Base-by-base conservation (phyloP, 441 rosid genomes). In the Gossypium lobatum region DNA sequence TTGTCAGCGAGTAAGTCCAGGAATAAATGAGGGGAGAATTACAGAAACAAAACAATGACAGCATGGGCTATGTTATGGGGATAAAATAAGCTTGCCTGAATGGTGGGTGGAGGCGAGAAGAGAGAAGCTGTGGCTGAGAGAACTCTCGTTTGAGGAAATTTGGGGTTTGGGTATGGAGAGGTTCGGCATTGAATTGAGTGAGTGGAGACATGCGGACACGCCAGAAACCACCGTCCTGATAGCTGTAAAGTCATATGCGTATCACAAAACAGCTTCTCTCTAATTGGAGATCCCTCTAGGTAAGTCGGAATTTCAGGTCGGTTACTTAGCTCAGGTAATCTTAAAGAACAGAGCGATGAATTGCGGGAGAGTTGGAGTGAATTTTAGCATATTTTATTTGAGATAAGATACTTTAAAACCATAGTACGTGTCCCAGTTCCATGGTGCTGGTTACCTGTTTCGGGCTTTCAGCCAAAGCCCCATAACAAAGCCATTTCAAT, bases 1-100 rank as follows among this genome's bases (percentile, higher is more conserved):
- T 66, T 13, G 58, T 25, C 42, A 8, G 11, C 4, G 57, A 65
- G 20, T 18, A 39, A 20, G 31, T 45, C 8, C 23, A 6, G 20
- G 20, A 65, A 66, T 14, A 46, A 46, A 23, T 21, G 14, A 65
- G 13, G 63, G 6, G 16, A 25, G 16, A 59, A 11, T 25, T 13
- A 14, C 16, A 48, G n/a, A 4, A 48, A 25, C n/a, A 46, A 46
- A 3, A 7, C 23, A 23, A 46, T 3, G 6, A 8, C 50, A 67
- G 2, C 39, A 14, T 0, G 45, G 42, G 20, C 52, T 45, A 54
- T 11, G 75, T 21, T 48, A 60, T 13, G 14, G 55, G 50, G 4
- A 14, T 13, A 14, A n/a, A 57, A 58, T 18, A 62, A 53, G 2
- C 71, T 85, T 87, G 81, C 95, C 97, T 87, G 93, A 61, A 91